Percentiles rank a stretch among this genome's conserved stretches.
phyloP scores from a whole-genome alignment of 331 rosid genomes.

The Arachis monticola region DNA sequence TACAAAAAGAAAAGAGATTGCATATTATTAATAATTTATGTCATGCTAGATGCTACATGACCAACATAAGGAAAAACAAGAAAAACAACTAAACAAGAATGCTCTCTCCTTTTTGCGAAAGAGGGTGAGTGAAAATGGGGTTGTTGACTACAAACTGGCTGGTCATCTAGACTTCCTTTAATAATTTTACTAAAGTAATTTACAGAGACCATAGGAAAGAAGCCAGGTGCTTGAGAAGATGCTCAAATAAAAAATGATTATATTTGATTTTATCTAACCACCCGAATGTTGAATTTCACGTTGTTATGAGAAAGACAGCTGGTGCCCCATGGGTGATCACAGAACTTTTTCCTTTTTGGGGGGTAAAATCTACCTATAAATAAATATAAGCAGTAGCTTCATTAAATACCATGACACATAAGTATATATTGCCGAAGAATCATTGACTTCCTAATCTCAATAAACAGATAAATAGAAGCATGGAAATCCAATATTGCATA shows the following conservation, averaged over 20 bases:
- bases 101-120: too few relatives aligned
- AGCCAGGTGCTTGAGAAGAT: constrained; percentile 5
- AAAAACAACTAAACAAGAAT: not conserved
- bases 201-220: constrained; percentile 22
- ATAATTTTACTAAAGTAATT: constrained; percentile 2
- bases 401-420: constrained; percentile 35
- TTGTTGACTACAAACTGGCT: too few relatives aligned
- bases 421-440: constrained; percentile 8
- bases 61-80: not conserved
- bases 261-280: constrained; percentile 7
- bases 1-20: constrained; percentile 21
- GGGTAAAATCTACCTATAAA: constrained; percentile 15
- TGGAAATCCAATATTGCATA: constrained; percentile 41
- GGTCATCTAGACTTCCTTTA: too few relatives aligned
- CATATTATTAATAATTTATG: constrained; percentile 23
- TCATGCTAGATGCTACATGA: not conserved
- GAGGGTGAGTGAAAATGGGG: too few relatives aligned
- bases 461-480: not conserved
- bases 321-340: too few relatives aligned
- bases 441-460: constrained; percentile 24
- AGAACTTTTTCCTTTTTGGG: too few relatives aligned
- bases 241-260: constrained; percentile 22
- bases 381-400: constrained; percentile 7
- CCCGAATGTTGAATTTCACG: constrained; percentile 19
- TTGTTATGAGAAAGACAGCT: not conserved